Evolutionary conservation across 176 grass and related monocot species (phyloP).

Genomic region (Oryza nivara): DNA sequence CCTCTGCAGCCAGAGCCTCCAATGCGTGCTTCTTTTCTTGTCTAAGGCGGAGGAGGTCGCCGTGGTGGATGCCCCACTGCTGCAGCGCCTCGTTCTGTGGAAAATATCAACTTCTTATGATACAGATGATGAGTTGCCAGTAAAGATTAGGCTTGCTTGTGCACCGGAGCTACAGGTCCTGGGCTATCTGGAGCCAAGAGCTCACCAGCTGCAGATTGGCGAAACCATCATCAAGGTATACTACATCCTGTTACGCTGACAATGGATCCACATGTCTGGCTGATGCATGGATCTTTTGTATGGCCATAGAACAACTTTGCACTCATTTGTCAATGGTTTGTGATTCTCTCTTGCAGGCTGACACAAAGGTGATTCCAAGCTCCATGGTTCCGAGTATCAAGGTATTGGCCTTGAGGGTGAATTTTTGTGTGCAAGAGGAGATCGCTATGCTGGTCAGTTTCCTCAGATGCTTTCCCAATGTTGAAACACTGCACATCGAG

Average conservation of each 20-base stretch:
- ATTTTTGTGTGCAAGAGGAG: background rate
- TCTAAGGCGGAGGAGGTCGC: background rate
- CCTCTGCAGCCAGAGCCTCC: constrained; percentile 20
- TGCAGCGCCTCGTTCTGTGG: constrained; percentile 32
- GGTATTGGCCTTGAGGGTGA: constrained; percentile 20
- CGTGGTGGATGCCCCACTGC: constrained; percentile 6
- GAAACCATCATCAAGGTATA: constrained; percentile 36
- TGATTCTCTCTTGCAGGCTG: background rate
- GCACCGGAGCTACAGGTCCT: constrained; percentile 8
- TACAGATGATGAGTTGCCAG: no score
- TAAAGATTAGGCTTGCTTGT: background rate
- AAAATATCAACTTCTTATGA: background rate
- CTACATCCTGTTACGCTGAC: no score
- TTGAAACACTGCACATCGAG: constrained; percentile 32
- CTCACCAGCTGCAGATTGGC: constrained; percentile 31
- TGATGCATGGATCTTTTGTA: no score
- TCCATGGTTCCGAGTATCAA: constrained; percentile 16
- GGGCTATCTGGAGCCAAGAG: constrained; percentile 15
- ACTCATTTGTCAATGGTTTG: background rate
- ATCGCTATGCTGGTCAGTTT: constrained; percentile 28
- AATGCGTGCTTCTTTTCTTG: constrained; percentile 13
- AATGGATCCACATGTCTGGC: no score
- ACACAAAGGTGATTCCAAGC: background rate
- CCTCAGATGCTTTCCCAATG: constrained; percentile 45
- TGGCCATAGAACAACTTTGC: background rate